These are phyloP conservation scores for Magnusiomyces ingens DNA, from an alignment of 1,139 yeast genomes.

Conservation along the genomic window DNA sequence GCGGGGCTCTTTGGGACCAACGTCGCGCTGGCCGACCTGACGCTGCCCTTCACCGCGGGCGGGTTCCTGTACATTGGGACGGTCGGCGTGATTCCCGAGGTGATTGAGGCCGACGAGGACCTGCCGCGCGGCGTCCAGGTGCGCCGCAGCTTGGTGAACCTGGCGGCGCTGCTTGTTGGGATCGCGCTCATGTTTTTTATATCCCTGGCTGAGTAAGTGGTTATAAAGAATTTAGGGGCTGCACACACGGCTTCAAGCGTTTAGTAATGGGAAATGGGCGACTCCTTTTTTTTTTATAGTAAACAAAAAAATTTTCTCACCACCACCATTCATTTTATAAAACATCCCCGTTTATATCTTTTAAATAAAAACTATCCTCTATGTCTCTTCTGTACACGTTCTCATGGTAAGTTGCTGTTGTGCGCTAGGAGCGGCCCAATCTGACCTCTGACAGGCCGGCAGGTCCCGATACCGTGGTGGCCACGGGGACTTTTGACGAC, in stretches of 20 bases:
- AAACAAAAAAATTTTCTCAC: too few relatives aligned
- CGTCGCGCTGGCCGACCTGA: constrained; percentile 43
- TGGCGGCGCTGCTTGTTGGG: constrained; percentile 43
- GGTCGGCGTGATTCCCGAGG: constrained; percentile 59
- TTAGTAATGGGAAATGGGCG: too few relatives aligned
- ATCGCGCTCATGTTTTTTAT: constrained; percentile 46
- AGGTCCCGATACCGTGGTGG: constrained; percentile 15
- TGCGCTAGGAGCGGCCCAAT: too few relatives aligned
- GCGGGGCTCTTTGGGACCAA: constrained; percentile 45
- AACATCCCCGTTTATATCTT: background rate
- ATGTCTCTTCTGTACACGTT: background rate
- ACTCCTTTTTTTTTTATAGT: too few relatives aligned
- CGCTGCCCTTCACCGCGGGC: constrained; percentile 68
- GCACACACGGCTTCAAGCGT: too few relatives aligned
- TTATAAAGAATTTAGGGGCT: too few relatives aligned
- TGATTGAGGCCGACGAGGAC: constrained; percentile 40
- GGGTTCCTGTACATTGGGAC: constrained; percentile 62
- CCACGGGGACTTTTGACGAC: constrained; percentile 17
- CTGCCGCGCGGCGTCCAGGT: constrained; percentile 34
- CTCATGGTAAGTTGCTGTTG: constrained; percentile 2
- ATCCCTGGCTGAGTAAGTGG: constrained; percentile 41
- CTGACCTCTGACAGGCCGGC: constrained; percentile 17
- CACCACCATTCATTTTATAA: background rate
- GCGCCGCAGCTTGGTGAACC: constrained; percentile 37
- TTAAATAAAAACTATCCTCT: background rate